These are phyloP conservation scores for Drosera capensis DNA, from an alignment of 148 eudicot genomes.

Conservation along the genomic window DNA sequence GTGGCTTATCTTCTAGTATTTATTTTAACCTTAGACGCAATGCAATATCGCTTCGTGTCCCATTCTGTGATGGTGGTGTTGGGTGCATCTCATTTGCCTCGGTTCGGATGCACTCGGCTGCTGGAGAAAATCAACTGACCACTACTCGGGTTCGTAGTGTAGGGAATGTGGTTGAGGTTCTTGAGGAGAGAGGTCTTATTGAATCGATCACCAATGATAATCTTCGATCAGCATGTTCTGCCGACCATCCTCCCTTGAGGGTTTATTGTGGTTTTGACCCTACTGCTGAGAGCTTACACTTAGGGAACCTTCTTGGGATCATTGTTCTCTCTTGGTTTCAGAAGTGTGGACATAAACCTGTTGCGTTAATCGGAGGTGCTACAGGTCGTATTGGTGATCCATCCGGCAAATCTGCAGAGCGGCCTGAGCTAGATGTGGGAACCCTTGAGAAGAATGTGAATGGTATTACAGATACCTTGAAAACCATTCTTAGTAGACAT, in stretches of 20 bases:
- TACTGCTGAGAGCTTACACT: slow-evolving; percentile 75
- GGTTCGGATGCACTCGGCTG: not conserved
- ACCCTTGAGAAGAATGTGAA: slow-evolving; percentile 32
- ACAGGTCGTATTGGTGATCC: slow-evolving; percentile 87
- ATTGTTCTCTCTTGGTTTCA: slow-evolving; percentile 84
- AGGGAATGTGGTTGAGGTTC: slow-evolving; percentile 41
- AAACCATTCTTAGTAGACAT: slow-evolving; percentile 21
- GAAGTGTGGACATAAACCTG: slow-evolving; percentile 55
- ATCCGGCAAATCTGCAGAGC: slow-evolving; percentile 58
- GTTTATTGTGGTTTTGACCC: slow-evolving; percentile 94
- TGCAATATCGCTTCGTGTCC: slow-evolving; percentile 1
- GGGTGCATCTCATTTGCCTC: not conserved
- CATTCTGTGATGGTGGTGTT: not conserved
- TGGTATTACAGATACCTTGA: slow-evolving; percentile 28
- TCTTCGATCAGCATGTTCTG: slow-evolving; percentile 28
- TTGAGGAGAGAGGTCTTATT: slow-evolving; percentile 55
- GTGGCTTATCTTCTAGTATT: not conserved
- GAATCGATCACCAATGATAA: slow-evolving; percentile 53
- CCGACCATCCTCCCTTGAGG: slow-evolving; percentile 21
- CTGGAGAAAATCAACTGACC: not conserved
- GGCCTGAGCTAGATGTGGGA: slow-evolving; percentile 49
- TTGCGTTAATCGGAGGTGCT: slow-evolving; percentile 80
- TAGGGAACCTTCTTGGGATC: slow-evolving; percentile 67
- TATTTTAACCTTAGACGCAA: not conserved
- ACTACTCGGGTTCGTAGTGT: not conserved